Conservation (phyloP, 1,284 basidiomycete species). For the Sutorius eximius region DNA sequence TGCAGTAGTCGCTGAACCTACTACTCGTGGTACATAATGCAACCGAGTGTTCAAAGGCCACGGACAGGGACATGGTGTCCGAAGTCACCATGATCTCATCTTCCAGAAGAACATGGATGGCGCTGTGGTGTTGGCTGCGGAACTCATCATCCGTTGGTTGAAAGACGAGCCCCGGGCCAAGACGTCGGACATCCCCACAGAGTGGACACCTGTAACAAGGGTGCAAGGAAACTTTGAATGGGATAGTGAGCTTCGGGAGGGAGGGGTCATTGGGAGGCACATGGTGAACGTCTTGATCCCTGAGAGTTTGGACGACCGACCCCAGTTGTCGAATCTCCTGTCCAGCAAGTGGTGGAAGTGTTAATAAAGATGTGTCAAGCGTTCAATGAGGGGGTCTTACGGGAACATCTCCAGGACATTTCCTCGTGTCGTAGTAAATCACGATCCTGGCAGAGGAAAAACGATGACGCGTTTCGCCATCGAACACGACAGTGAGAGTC, state of each 20-base stretch:
- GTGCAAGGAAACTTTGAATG: not conserved
- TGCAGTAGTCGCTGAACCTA: not conserved
- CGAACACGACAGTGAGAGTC: not conserved
- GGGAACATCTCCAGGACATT: not conserved
- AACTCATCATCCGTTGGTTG: not conserved
- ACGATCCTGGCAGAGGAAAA: slow-evolving; percentile 1
- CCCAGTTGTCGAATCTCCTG: not conserved
- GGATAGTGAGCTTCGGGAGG: not conserved
- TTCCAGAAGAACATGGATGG: not conserved
- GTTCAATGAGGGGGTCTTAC: not conserved
- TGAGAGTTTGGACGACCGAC: not conserved
- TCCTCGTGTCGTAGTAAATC: not conserved
- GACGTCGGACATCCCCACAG: not conserved
- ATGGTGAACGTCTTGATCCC: not conserved
- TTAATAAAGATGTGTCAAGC: not conserved
- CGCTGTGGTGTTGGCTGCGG: not conserved
- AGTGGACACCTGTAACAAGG: too few species aligned
- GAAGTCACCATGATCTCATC: not conserved
- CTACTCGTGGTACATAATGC: not conserved
- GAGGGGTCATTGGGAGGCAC: not conserved
- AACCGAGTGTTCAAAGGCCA: not conserved
- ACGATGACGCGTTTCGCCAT: not conserved
- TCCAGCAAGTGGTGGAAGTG: not conserved
- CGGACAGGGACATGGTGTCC: not conserved
- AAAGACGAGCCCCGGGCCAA: not conserved